Conservation (phyloP, 2,329 filamentous ascomycete genomes). For the Fusarium foetens region DNA sequence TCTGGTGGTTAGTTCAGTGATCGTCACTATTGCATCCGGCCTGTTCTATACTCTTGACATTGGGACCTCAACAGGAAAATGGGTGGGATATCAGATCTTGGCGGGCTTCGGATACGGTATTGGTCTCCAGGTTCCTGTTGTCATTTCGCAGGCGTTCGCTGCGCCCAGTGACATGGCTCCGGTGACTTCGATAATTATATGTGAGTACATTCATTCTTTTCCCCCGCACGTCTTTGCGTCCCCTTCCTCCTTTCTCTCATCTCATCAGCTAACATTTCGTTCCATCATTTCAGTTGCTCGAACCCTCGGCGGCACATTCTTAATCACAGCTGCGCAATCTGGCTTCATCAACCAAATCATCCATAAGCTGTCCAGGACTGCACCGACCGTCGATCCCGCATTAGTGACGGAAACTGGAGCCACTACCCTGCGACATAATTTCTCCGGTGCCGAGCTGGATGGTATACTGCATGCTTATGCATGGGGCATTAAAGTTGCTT, state of each 20-base stretch:
- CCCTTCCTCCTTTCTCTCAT: no score
- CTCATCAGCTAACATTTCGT: accelerated
- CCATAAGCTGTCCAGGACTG: background rate
- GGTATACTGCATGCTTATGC: background rate
- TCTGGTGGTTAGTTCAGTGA: background rate
- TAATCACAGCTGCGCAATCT: background rate
- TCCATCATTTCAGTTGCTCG: background rate
- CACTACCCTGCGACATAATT: background rate
- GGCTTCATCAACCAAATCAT: background rate
- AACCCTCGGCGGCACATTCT: background rate
- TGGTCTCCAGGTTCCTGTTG: background rate
- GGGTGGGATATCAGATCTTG: background rate
- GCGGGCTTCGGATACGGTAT: background rate
- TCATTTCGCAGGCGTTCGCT: background rate
- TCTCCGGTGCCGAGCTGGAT: background rate
- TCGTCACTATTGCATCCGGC: background rate
- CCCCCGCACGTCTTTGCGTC: no score
- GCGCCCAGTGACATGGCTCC: background rate
- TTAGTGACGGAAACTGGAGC: background rate
- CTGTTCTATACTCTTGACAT: background rate
- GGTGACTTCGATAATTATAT: background rate
- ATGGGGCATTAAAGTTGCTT: background rate
- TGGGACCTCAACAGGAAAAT: background rate
- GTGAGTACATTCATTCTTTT: background rate
- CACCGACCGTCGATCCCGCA: background rate